Conservation (phyloP, 2,329 filamentous ascomycete species). For the Hymenoscyphus scutula region DNA sequence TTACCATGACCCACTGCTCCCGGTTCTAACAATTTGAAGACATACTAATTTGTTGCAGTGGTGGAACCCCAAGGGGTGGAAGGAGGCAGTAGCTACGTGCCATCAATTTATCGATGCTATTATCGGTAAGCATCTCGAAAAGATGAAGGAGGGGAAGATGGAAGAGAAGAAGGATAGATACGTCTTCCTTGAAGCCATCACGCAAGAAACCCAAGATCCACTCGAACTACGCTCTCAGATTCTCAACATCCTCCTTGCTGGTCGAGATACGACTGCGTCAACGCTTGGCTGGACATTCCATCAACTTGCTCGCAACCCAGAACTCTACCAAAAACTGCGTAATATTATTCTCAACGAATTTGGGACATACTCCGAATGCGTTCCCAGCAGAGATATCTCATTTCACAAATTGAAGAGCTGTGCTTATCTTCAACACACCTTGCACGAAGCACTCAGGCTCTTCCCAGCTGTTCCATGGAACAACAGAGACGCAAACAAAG, state of each 20-base stretch:
- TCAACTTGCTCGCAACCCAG: constrained; percentile 40
- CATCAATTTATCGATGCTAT: constrained; percentile 10
- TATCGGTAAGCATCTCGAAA: background rate
- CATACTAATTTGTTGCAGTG: background rate
- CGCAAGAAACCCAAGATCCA: constrained; percentile 21
- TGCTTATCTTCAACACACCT: constrained; percentile 26
- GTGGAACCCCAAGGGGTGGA: background rate
- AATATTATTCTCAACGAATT: constrained; percentile 38
- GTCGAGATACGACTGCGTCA: constrained; percentile 54
- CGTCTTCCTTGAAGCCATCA: constrained; percentile 34
- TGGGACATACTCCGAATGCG: constrained; percentile 31
- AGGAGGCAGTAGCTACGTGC: background rate
- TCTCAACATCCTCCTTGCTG: constrained; percentile 43
- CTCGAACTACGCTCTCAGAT: constrained; percentile 27
- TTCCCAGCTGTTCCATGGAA: constrained; percentile 51
- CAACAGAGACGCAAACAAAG: constrained; percentile 45
- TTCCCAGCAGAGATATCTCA: constrained; percentile 14
- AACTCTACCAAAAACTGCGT: constrained; percentile 43
- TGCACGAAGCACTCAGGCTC: constrained; percentile 44
- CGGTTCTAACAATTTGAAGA: too few relatives aligned
- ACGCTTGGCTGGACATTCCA: constrained; percentile 48
- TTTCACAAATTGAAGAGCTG: constrained; percentile 23
- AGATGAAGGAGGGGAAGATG: background rate
- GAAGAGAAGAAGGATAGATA: constrained; percentile 35
- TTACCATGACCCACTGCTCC: too few relatives aligned